Conservation (phyloP, 352 stramenopile genomes). For the Peronosclerospora sorghi region DNA sequence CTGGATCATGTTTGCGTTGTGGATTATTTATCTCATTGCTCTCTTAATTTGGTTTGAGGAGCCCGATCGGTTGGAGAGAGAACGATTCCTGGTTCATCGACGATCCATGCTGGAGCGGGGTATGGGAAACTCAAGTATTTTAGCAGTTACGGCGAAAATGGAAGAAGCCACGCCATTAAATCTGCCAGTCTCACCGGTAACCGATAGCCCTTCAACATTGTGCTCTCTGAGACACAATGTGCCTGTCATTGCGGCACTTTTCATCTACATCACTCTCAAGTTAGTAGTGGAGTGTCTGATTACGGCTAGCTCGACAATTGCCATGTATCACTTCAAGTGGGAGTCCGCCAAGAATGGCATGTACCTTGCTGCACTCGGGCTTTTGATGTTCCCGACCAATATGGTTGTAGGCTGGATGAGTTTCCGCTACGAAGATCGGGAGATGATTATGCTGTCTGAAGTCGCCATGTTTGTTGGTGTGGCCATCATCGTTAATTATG, state of each 20-base stretch:
- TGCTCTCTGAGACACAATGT: slow-evolving; percentile 66
- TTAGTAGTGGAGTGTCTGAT: slow-evolving; percentile 85
- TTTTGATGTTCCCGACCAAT: slow-evolving; percentile 90
- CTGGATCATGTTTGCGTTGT: slow-evolving; percentile 83
- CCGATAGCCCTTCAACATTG: slow-evolving; percentile 17
- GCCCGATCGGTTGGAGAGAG: slow-evolving; percentile 40
- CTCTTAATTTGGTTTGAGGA: slow-evolving; percentile 58
- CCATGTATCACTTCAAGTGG: slow-evolving; percentile 89
- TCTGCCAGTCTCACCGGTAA: slow-evolving; percentile 10
- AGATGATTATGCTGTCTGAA: slow-evolving; percentile 85
- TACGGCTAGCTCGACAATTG: slow-evolving; percentile 70
- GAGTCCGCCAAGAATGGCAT: slow-evolving; percentile 69
- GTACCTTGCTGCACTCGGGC: slow-evolving; percentile 79
- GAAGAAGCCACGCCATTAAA: slow-evolving; percentile 35
- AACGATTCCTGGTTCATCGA: slow-evolving; percentile 33
- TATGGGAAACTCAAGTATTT: slow-evolving; percentile 18
- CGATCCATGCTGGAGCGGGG: slow-evolving; percentile 36
- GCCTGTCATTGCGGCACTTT: slow-evolving; percentile 59
- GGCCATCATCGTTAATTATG: slow-evolving; percentile 81
- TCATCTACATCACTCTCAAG: slow-evolving; percentile 90
- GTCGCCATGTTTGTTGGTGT: slow-evolving; percentile 84
- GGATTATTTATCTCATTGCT: slow-evolving; percentile 45
- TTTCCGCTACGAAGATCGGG: slow-evolving; percentile 84
- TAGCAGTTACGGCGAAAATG: slow-evolving; percentile 6
- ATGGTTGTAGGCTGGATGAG: slow-evolving; percentile 83